Conservation (phyloP, 164 flowering plant genomes). For the Saururus chinensis region DNA sequence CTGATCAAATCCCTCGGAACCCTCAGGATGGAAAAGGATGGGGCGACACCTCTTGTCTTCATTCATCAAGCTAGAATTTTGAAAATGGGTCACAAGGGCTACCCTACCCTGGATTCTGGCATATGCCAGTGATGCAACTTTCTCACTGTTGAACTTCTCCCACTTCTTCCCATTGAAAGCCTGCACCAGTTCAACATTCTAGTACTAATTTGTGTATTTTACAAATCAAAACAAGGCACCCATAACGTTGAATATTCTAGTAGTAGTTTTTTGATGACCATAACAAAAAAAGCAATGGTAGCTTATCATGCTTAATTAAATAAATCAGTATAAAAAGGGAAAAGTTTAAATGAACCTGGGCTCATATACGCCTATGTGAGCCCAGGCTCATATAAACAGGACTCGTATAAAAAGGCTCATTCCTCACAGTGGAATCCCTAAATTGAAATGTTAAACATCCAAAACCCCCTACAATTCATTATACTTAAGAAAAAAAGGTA, state of each 20-base stretch:
- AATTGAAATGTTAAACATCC: too few relatives aligned
- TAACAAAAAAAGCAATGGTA: background rate
- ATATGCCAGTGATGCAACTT: conserved; percentile 94
- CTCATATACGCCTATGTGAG: too few relatives aligned
- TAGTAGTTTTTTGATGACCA: too few relatives aligned
- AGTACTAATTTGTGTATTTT: too few relatives aligned
- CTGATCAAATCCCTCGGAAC: conserved; percentile 52
- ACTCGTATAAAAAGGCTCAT: too few relatives aligned
- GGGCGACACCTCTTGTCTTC: conserved; percentile 99
- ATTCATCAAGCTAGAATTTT: conserved; percentile 97
- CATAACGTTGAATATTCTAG: too few relatives aligned
- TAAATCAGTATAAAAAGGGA: background rate
- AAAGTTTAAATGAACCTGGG: too few relatives aligned
- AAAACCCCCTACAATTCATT: too few relatives aligned
- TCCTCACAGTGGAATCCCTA: too few relatives aligned
- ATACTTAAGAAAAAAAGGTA: too few relatives aligned
- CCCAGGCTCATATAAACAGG: too few relatives aligned
- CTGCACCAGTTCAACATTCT: conserved; percentile 24
- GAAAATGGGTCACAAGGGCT: conserved; percentile 85
- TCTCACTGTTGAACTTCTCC: conserved; percentile 99
- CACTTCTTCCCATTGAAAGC: conserved; percentile 93
- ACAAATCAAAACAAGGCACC: background rate
- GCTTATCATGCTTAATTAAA: background rate
- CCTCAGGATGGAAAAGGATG: conserved; percentile 72
- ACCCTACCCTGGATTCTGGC: conserved; percentile 94